Base-by-base conservation (phyloP, 305 asterid genomes). In the Withania somnifera region DNA sequence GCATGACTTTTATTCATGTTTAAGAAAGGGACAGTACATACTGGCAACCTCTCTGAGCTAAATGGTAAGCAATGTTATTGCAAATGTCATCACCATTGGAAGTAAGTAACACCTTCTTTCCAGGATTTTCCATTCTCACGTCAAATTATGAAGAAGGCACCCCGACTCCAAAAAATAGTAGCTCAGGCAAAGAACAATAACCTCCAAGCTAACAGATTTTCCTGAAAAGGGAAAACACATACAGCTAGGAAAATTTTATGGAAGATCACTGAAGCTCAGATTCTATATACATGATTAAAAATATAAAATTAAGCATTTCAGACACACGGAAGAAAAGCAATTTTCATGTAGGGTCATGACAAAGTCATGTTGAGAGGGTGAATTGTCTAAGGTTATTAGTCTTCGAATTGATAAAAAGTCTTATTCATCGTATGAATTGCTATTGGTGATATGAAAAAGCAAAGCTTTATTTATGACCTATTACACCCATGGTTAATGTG, bases 11-110 rank as follows among this genome's bases (percentile, higher is more conserved):
- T 47, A 73, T 73, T 42, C 5, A 47, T 73, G 11, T 73, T 26
- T 47, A 10, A 73, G 24, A 77, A 19, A 11, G 57, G 34, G 77
- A 82, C 15, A 32, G 51, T 40, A 34, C 30, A 36, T 87, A 95
- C 98, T 96, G 90, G 94, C 98, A 95, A 78, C 93, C 93, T 15
- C 97, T 92, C 87, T 86, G 97, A 66, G 92, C 93, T 83, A 95
- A 89, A 71, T 83, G 94, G 85, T 87, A 91, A 77, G 97, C 94
- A 69, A 95, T 87, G 87, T 87, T 89, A 81, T 88, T 75, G 67
- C 97, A 95, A 28, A 95, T 84, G 63, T 88, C 89, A 61, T 95
- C 99, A 83, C 93, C 98, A 77, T 83, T 89, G 84, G 97, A 92
- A 82, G 97, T 91, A 19, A 95, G 92, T 87, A 93, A 80, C 78